Evolutionary conservation across 331 rosid genomes (phyloP), one percentile per base, ranked within the genome.

Genomic region (Acacia pycnantha): DNA sequence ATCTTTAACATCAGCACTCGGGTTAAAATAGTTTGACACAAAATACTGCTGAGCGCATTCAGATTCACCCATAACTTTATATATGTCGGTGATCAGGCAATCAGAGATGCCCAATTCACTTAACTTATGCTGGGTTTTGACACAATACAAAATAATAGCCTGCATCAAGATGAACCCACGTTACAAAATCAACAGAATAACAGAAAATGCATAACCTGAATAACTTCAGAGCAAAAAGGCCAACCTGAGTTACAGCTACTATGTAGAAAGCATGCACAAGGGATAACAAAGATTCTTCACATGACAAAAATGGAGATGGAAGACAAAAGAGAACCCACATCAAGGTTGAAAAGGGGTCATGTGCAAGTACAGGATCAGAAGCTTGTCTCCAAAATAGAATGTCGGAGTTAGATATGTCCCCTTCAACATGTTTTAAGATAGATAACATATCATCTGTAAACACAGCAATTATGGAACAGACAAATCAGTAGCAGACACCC

Each of bases 301-400:
- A 92, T 14, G 91, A 86, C 84, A 94, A 86, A 86, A 92, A 90
- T 51, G 91, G 99, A 83, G 82, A 78, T 16, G 99, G 99, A 43
- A 96, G 95, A 84, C 97, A 96, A 89, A 89, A 94, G 64, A 96
- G 93, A 83, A 89, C 85, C 99, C 97, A 96, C 97, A 96, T 96
- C 91, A 96, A 89, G 12, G 99, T 88, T 59, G 97, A 90, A 83
- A 96, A 96, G 37, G 99, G 97, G 64, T 96, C 98, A 77, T 82
- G 90, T 11, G 90, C 83, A 90, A 96, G 91, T 47, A 94, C 86
- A 78, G 99, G 99, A 83, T 92, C 95, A 76, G 97, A 88, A 79
- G 95, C 98, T 82, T 85, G 90, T 33, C 79, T 88, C 97, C 97
- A 91, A 82, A 96, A 92, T 79, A 87, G 91, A 77, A 84, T 72